Evolutionary conservation across 139 green algal genomes (phyloP).

Genomic region (Chlorella sp.): DNA sequence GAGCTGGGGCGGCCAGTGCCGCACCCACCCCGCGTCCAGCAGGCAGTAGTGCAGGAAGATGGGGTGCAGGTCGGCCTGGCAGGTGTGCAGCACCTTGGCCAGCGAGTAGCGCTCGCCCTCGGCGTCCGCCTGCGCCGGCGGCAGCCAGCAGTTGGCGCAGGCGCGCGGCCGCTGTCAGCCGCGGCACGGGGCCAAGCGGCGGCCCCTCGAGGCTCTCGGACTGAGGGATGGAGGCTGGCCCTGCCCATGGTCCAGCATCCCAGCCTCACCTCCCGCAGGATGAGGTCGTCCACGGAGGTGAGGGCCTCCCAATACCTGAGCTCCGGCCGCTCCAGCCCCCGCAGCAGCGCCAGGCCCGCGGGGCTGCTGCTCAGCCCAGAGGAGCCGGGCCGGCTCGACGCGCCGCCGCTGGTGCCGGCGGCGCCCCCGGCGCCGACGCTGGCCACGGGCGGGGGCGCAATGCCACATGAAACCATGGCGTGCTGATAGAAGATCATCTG

Average conservation of each 20-base stretch:
- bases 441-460: too few species aligned
- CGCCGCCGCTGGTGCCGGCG: not conserved
- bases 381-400: too few species aligned
- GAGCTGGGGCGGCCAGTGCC: conserved; percentile 58
- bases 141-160: conserved; percentile 18
- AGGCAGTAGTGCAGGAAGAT: conserved; percentile 69
- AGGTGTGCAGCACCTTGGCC: conserved; percentile 57
- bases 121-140: conserved; percentile 46
- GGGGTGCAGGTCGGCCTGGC: conserved; percentile 50
- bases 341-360: not conserved
- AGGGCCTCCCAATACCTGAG: conserved; percentile 14
- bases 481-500: conserved; percentile 30
- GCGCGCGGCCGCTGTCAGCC: too few species aligned
- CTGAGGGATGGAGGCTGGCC: too few species aligned
- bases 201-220: too few species aligned
- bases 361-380: too few species aligned
- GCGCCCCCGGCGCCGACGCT: not conserved
- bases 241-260: not conserved
- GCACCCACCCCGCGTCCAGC: conserved; percentile 44
- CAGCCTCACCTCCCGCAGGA: not conserved
- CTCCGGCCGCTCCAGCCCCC: not conserved
- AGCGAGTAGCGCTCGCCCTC: conserved; percentile 56
- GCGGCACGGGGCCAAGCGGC: too few species aligned
- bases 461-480: not conserved
- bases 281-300: not conserved